Base-by-base conservation (phyloP, 148 eudicot genomes). In the Rhododendron ovatum region DNA sequence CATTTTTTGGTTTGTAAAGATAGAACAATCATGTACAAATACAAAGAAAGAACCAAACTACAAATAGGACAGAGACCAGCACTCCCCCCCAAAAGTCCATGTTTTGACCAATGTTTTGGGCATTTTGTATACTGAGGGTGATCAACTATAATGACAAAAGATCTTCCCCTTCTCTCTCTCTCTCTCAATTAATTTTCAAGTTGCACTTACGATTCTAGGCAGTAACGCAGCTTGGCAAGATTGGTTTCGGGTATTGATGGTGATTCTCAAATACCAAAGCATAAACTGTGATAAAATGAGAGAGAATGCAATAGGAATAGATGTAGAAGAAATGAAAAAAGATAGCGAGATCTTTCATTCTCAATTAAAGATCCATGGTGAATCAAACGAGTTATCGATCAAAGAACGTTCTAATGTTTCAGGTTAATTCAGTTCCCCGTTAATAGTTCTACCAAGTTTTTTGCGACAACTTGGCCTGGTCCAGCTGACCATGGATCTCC, bases 1-100 rank as follows among this genome's bases (percentile, higher is more conserved):
- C 76, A 71, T 15, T 71, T 30, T 67, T 22, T 7, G 76, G 41
- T 30, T 71, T 80, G 88, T 59, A 86, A 47, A 86, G 14, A 85
- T 79, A 84, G 63, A n/a, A 83, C 28, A 67, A 30, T 47, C 86
- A 86, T 87, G 87, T 33, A 33, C 63, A 84, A 24, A 87, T 28
- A 67, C 81, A 80, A 50, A 86, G 84, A 65, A 81, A 86, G 69
- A 86, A 86, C 51, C 80, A 82, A 67, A 53, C 43, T 61, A 15
- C 39, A 71, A 15, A 71, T 39, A 87, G 85, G 86, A 80, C 26
- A 81, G 81, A 84, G 78, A 84, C 86, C 65, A 93, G 95, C 98
- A 95, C 96, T 92, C 95, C 91, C 95, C 94, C 30, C 30, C 30
- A 89, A 69, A 28, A 87, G 91, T 91, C 94, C 93, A 89, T 90